These are phyloP conservation scores for Mariannaea sp. DNA, from an alignment of 2,329 filamentous ascomycete genomes.

Conservation along the genomic window DNA sequence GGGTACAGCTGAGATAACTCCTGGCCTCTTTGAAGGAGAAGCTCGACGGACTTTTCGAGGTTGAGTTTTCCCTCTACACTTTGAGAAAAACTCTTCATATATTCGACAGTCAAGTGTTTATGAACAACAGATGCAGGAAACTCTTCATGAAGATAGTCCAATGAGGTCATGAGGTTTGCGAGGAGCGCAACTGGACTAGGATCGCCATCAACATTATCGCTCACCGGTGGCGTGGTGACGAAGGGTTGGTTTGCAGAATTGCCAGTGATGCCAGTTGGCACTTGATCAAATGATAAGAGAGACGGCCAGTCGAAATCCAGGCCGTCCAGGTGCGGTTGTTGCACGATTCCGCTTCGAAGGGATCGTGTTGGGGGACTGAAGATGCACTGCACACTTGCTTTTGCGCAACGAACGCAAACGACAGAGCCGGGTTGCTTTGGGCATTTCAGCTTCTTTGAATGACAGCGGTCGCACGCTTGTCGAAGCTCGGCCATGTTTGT, in stretches of 20 bases:
- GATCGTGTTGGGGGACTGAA: slow-evolving; percentile 48
- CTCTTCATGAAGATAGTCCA: slow-evolving; percentile 31
- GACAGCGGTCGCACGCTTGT: slow-evolving; percentile 51
- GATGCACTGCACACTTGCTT: slow-evolving; percentile 46
- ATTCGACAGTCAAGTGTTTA: slow-evolving; percentile 33
- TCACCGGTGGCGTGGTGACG: slow-evolving; percentile 17
- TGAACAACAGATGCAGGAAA: slow-evolving; percentile 12
- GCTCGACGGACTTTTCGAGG: slow-evolving; percentile 40
- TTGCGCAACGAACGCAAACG: slow-evolving; percentile 49
- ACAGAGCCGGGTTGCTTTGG: slow-evolving; percentile 45
- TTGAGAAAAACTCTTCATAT: slow-evolving; percentile 32
- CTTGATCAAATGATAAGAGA: slow-evolving; percentile 21
- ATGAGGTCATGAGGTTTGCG: slow-evolving; percentile 26
- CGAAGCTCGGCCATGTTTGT: slow-evolving; percentile 36
- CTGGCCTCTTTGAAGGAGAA: slow-evolving; percentile 43
- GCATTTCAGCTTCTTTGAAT: slow-evolving; percentile 54
- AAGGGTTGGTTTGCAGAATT: neutral
- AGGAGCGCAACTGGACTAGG: slow-evolving; percentile 23
- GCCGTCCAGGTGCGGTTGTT: slow-evolving; percentile 5
- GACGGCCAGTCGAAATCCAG: slow-evolving; percentile 32
- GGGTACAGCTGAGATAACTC: slow-evolving; percentile 45
- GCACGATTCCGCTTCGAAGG: slow-evolving; percentile 6
- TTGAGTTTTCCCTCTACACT: slow-evolving; percentile 33
- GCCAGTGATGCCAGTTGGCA: neutral
- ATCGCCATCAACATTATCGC: neutral